Evolutionary conservation across 768 basidiomycete genomes (phyloP).

Genomic region (Amanita exitialis): DNA sequence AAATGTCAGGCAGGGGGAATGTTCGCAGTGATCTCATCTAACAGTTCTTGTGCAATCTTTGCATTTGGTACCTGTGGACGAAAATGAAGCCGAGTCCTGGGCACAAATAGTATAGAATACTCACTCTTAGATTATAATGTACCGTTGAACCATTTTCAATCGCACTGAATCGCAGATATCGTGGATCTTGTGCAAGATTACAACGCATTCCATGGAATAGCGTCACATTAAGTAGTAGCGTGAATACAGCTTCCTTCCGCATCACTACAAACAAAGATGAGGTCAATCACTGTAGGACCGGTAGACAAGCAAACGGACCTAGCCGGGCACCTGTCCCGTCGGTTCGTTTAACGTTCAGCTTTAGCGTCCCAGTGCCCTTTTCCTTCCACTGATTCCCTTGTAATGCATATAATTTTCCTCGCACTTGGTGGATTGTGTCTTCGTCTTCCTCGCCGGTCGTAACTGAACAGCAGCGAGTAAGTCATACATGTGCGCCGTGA

Average conservation of each 20-base stretch:
- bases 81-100: conserved; percentile 2
- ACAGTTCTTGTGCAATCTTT: conserved; percentile 60
- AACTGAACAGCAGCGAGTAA: conserved; percentile 26
- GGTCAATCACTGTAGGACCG: not conserved
- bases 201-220: conserved; percentile 75
- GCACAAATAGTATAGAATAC: conserved; percentile 16
- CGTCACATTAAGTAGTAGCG: conserved; percentile 63
- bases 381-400: conserved; percentile 69
- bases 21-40: conserved; percentile 45
- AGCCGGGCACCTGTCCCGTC: conserved; percentile 66
- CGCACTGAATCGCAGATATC: conserved; percentile 69
- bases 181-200: conserved; percentile 62
- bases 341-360: conserved; percentile 51
- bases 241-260: conserved; percentile 78
- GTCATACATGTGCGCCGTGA: too few species aligned
- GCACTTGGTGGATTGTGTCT: conserved; percentile 63
- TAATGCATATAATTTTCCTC: conserved; percentile 66
- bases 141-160: conserved; percentile 50
- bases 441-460: conserved; percentile 79
- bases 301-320: conserved; percentile 27
- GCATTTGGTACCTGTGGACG: conserved; percentile 47
- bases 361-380: conserved; percentile 62
- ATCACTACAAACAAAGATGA: conserved; percentile 41
- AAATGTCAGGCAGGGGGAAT: conserved; percentile 27
- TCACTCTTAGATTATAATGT: conserved; percentile 71